Evolutionary conservation across 2,329 filamentous ascomycete species (phyloP).

Genomic region (Pseudonectria foliicola): DNA sequence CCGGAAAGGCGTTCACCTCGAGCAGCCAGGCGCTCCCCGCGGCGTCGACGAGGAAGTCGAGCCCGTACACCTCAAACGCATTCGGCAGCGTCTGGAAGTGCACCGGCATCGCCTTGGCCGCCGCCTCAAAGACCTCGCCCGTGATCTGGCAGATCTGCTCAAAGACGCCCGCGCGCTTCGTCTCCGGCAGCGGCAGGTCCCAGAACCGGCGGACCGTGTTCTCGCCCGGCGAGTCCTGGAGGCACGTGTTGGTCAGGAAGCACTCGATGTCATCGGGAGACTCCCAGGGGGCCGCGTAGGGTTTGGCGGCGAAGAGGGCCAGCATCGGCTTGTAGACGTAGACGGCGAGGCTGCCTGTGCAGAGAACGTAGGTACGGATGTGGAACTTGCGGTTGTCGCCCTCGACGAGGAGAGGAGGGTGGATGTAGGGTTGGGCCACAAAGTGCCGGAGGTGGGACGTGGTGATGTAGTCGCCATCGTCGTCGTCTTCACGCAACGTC

Average conservation of each 20-base stretch:
- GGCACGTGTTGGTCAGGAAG: conserved; percentile 92
- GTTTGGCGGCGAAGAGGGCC: conserved; percentile 75
- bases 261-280: conserved; percentile 50
- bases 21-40: conserved; percentile 63
- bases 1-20: conserved; percentile 93
- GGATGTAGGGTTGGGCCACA: conserved; percentile 89
- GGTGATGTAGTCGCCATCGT: conserved; percentile 53
- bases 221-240: conserved; percentile 58
- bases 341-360: conserved; percentile 68
- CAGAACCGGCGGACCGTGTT: conserved; percentile 71
- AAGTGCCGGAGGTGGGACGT: conserved; percentile 93
- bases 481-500: conserved; percentile 22
- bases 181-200: conserved; percentile 44
- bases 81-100: conserved; percentile 89
- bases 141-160: conserved; percentile 67
- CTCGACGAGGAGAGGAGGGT: conserved; percentile 67
- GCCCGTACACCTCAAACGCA: conserved; percentile 84
- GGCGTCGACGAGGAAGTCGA: conserved; percentile 80
- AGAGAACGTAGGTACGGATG: conserved; percentile 84
- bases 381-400: conserved; percentile 80
- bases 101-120: conserved; percentile 72
- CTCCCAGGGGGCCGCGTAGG: conserved; percentile 61
- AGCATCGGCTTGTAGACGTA: conserved; percentile 90
- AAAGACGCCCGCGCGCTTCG: conserved; percentile 59
- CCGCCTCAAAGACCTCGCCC: conserved; percentile 77